A percentile compares a stretch with the other conserved stretches of the same genome.
phyloP scores from a whole-genome alignment of 805 yeast species.

The Teunomyces gatunensis region DNA sequence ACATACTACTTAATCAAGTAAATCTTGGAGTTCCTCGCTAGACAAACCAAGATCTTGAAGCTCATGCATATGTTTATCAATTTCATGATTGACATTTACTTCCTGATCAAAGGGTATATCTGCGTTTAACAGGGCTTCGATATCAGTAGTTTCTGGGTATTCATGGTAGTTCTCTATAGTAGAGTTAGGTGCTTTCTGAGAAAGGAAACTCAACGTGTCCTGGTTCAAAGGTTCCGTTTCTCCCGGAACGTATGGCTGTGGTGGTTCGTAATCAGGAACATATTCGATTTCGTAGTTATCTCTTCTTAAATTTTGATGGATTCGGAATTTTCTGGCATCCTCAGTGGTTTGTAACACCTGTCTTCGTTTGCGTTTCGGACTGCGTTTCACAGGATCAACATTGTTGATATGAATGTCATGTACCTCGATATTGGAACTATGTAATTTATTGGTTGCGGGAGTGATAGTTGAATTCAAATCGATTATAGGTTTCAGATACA shows the following conservation, averaged over 20 bases:
- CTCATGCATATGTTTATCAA: constrained; percentile 6
- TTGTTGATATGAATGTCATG: constrained; percentile 10
- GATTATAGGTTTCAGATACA: neutral
- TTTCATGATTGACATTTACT: constrained; percentile 7
- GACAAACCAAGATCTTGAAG: constrained; percentile 29
- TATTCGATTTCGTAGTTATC: constrained; percentile 43
- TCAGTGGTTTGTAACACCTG: neutral
- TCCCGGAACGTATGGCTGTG: constrained; percentile 43
- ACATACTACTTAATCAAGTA: constrained; percentile 28
- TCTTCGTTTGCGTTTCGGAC: neutral
- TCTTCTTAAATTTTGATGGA: constrained; percentile 1
- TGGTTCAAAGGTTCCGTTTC: constrained; percentile 41
- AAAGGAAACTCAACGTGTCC: constrained; percentile 21
- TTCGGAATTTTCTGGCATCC: neutral
- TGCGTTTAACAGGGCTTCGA: constrained; percentile 11
- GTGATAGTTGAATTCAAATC: constrained; percentile 13
- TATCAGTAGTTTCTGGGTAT: constrained; percentile 9
- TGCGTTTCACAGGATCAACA: constrained; percentile 31
- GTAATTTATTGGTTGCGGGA: constrained; percentile 16
- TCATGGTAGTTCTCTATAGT: constrained; percentile 13
- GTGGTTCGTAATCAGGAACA: constrained; percentile 39
- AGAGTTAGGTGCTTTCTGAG: constrained; percentile 19
- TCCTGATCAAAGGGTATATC: constrained; percentile 11
- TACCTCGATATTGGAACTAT: constrained; percentile 17
- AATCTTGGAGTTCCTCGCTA: constrained; percentile 30